phyloP scores from a whole-genome alignment of 495 filamentous ascomycete species.

The Talaromyces borbonicus region DNA sequence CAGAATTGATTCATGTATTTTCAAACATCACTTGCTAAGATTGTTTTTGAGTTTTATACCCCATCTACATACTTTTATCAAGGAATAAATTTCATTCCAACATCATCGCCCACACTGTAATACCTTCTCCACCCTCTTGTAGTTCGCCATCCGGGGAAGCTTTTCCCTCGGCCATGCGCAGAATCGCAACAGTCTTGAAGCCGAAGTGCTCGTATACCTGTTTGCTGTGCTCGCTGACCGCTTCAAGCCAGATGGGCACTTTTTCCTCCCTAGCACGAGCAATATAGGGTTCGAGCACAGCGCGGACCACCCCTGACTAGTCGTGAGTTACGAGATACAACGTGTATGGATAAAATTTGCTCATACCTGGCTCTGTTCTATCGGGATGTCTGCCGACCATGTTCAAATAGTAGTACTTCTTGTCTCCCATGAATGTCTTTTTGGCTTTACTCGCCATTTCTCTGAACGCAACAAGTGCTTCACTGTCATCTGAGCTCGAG shows the following conservation, averaged over 20 bases:
- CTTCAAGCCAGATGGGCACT: slow-evolving; percentile 10
- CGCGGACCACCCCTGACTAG: slow-evolving; percentile 10
- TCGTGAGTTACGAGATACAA: too few relatives aligned
- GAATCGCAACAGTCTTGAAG: slow-evolving; percentile 5
- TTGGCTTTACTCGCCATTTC: slow-evolving; percentile 6
- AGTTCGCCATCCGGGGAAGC: slow-evolving; percentile 6
- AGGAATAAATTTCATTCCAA: slow-evolving; percentile 3
- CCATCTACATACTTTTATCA: too few relatives aligned
- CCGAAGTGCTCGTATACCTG: slow-evolving; percentile 10
- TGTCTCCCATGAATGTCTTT: slow-evolving; percentile 2
- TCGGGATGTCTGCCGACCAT: slow-evolving; percentile 10
- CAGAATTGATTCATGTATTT: not conserved
- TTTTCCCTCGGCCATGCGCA: slow-evolving; percentile 7
- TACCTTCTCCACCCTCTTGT: slow-evolving; percentile 8
- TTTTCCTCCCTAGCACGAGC: slow-evolving; percentile 4
- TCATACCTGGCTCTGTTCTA: slow-evolving; percentile 9
- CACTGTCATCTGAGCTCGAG: not conserved
- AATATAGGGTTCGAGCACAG: slow-evolving; percentile 11
- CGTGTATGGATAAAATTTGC: too few relatives aligned
- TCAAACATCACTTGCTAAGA: not conserved
- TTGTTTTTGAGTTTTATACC: too few relatives aligned
- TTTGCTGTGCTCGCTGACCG: slow-evolving; percentile 8
- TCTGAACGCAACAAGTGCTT: slow-evolving; percentile 2
- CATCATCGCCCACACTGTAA: slow-evolving; percentile 23
- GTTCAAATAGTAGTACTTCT: slow-evolving; percentile 11